Evolutionary conservation across 768 basidiomycete species (phyloP), one percentile per base, ranked within the genome.

Genomic region (Pseudohyphozyma bogoriensis): DNA sequence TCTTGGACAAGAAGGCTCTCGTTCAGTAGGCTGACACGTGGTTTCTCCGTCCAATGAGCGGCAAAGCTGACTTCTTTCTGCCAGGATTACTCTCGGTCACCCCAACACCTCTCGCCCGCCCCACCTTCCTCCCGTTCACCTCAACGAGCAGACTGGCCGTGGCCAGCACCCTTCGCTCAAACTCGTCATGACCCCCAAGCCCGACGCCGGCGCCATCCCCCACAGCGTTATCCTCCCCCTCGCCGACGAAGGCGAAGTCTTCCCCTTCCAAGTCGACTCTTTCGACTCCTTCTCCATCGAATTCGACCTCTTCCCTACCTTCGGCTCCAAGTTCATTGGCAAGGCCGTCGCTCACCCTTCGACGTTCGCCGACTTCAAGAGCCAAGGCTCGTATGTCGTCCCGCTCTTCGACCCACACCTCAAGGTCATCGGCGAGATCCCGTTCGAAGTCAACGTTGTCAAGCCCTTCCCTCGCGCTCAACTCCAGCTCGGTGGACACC

Each of bases 251-350:
- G 82, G 84, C 63, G 81, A 78, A 62, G 73, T 85, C 8, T 89
- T 95, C 70, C 78, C 84, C 18, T 95, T 97, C 77, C 93, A 96
- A 75, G 81, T 87, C 55, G 79, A 85, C 40, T 81, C 80, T 33
- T 75, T 92, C 35, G 81, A 83, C 51, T 78, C 79, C 35, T 79
- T 97, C 56, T 81, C 83, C 2, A 75, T 99, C 69, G 88, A 95
- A 72, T 89, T 97, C 72, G 95, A 93, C 26, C 78, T 97, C 33
- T 96, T 92, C 76, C 95, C 95, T 16, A 93, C 88, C 68, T 97
- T 97, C 75, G 95, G 95, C 20, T 91, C 89, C 20, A 93, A 89
- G 75, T 89, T 91, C 22, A 88, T 99, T 62, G 95, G 93, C 16
- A 83, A 90, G 65, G 92, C 90, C 20, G 82, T 92, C 47, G 87